Conservation (phyloP, 176 grass and related monocot genomes). For the Musa beccarii region DNA sequence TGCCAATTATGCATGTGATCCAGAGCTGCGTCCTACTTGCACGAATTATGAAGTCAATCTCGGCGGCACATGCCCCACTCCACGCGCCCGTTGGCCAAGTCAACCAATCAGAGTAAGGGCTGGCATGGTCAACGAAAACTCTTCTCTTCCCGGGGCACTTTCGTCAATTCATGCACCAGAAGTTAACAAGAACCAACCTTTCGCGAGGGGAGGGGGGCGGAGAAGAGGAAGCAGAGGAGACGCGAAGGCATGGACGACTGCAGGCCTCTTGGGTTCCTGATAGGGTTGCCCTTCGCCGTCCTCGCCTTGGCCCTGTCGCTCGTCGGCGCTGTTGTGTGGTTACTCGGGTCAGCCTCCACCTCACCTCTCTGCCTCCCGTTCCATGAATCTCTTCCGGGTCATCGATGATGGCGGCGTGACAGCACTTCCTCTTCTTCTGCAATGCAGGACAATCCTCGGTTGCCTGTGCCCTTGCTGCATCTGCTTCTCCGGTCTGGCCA, state of each 20-base stretch:
- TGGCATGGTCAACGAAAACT: too few relatives aligned
- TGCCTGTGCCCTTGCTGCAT: slow-evolving; percentile 56
- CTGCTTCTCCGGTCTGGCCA: slow-evolving; percentile 29
- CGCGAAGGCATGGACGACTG: slow-evolving; percentile 16
- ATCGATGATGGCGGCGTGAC: too few relatives aligned
- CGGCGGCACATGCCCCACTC: too few relatives aligned
- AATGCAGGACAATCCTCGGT: slow-evolving; percentile 32
- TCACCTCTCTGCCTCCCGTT: background rate
- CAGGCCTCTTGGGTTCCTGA: slow-evolving; percentile 45
- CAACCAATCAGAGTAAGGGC: too few relatives aligned
- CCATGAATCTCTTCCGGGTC: background rate
- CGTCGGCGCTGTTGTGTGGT: slow-evolving; percentile 44
- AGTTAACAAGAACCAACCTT: background rate
- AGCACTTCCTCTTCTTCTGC: too few relatives aligned
- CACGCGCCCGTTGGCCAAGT: too few relatives aligned
- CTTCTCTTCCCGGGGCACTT: too few relatives aligned
- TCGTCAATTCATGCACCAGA: background rate
- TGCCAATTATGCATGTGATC: too few relatives aligned
- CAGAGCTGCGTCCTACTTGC: too few relatives aligned
- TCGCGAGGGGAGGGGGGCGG: too few relatives aligned
- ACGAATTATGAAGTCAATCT: too few relatives aligned
- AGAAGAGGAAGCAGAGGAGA: background rate
- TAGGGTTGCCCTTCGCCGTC: slow-evolving; percentile 44
- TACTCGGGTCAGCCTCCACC: slow-evolving; percentile 34
- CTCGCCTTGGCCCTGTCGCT: slow-evolving; percentile 40